Percentiles rank a stretch among this genome's conserved stretches.
Evolutionary conservation across 805 yeast genomes (phyloP).

Genomic region (Teunomyces funiuensis): DNA sequence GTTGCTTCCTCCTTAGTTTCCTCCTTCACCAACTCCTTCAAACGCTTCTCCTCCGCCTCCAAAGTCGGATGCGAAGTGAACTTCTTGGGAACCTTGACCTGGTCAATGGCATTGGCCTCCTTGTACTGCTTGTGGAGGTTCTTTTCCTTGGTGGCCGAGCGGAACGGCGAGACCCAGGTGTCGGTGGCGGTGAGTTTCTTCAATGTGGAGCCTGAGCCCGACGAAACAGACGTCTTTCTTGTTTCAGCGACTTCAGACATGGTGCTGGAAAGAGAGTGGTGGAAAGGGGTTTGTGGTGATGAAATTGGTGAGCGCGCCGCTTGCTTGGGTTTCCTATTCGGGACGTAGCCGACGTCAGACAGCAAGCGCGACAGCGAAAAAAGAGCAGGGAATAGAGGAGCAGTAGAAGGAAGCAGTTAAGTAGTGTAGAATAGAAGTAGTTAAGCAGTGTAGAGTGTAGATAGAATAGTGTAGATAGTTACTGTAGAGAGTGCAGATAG

Average conservation of each 20-base stretch:
- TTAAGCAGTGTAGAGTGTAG: no score
- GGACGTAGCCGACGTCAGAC: no score
- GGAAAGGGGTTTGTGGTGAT: constrained; percentile 2
- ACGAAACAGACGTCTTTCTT: constrained; percentile 9
- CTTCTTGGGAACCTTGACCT: constrained; percentile 39
- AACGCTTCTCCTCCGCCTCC: constrained; percentile 4
- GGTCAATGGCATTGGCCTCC: constrained; percentile 32
- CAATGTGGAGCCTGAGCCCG: constrained; percentile 14
- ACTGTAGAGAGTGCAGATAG: no score
- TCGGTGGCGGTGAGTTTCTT: constrained; percentile 31
- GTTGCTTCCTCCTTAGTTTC: constrained; percentile 3
- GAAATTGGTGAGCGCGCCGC: not conserved
- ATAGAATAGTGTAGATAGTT: no score
- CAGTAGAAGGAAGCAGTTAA: no score
- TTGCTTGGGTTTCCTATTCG: constrained; percentile 5
- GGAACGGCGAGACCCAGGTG: constrained; percentile 45
- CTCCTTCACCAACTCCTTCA: constrained; percentile 2
- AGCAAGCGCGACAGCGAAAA: no score
- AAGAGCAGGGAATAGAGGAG: no score
- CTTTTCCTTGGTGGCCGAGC: constrained; percentile 22
- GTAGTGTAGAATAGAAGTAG: no score
- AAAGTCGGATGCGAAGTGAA: constrained; percentile 20
- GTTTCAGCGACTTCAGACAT: constrained; percentile 21
- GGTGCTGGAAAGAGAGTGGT: not conserved
- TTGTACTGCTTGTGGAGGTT: constrained; percentile 36